A percentile compares a stretch with the other conserved stretches of the same genome.
Evolutionary conservation across 176 grass and related monocot genomes (phyloP).

Genomic region (Eragrostis nindensis): DNA sequence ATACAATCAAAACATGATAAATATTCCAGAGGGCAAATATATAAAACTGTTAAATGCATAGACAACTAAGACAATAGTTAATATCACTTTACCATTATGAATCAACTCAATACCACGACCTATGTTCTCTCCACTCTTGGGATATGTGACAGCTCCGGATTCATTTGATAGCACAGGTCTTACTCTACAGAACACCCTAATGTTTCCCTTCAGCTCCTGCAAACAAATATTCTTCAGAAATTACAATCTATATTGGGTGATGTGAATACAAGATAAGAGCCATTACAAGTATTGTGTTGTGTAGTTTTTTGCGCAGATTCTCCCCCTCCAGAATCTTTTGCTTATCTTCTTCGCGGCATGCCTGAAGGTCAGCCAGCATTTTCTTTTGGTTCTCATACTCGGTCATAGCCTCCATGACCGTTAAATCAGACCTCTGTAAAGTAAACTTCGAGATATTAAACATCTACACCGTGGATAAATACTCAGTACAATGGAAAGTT

Average conservation of each 20-base stretch:
- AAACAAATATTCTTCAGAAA: constrained; percentile 4
- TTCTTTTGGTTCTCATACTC: constrained; percentile 71
- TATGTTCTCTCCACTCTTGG: constrained; percentile 62
- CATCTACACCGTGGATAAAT: not conserved
- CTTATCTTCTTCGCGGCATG: constrained; percentile 65
- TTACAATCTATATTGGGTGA: not conserved
- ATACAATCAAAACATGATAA: not conserved
- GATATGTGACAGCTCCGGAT: constrained; percentile 72
- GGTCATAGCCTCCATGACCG: constrained; percentile 48
- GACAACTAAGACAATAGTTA: not conserved
- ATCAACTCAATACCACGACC: constrained; percentile 78
- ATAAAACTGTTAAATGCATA: not conserved
- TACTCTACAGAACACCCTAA: constrained; percentile 89
- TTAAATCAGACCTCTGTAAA: constrained; percentile 66
- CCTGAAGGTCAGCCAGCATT: constrained; percentile 51
- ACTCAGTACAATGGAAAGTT: not conserved
- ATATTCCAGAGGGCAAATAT: not conserved
- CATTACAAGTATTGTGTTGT: constrained; percentile 82
- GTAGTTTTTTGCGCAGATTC: constrained; percentile 74
- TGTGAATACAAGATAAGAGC: not conserved
- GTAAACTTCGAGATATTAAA: not conserved
- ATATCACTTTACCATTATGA: constrained; percentile 53
- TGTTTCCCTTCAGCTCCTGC: constrained; percentile 96
- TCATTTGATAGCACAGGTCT: constrained; percentile 63
- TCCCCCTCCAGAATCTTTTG: constrained; percentile 74